A percentile compares a stretch with the other conserved stretches of the same genome.
Conservation (phyloP, 805 yeast species). For the Cyberlindnera mississippiensis region DNA sequence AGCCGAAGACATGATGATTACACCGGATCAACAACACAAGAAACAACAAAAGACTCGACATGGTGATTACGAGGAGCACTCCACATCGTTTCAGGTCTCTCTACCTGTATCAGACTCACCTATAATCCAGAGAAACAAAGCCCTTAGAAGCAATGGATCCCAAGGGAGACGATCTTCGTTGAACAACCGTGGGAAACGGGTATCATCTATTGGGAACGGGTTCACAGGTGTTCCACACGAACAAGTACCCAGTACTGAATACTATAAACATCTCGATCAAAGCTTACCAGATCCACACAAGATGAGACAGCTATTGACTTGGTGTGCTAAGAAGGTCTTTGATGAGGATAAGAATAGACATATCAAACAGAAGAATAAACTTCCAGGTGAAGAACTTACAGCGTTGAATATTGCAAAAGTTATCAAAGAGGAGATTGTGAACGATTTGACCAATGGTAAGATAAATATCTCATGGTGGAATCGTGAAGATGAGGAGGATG, state of each 20-base stretch:
- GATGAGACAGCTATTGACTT: slow-evolving; percentile 63
- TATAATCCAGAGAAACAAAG: slow-evolving; percentile 34
- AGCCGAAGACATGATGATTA: slow-evolving; percentile 22
- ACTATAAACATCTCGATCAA: slow-evolving; percentile 58
- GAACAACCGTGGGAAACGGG: slow-evolving; percentile 61
- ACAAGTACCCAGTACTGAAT: slow-evolving; percentile 49
- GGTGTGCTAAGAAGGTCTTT: slow-evolving; percentile 56
- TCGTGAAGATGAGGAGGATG: slow-evolving; percentile 29
- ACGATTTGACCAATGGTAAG: slow-evolving; percentile 55
- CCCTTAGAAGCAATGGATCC: slow-evolving; percentile 24
- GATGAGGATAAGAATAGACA: slow-evolving; percentile 28
- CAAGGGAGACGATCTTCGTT: slow-evolving; percentile 46
- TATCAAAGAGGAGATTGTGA: slow-evolving; percentile 58
- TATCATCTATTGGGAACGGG: slow-evolving; percentile 74
- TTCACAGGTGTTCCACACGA: slow-evolving; percentile 63
- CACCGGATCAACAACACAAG: slow-evolving; percentile 20
- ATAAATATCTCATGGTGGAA: slow-evolving; percentile 70
- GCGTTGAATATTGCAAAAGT: slow-evolving; percentile 53
- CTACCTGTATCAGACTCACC: slow-evolving; percentile 37
- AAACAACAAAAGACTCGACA: slow-evolving; percentile 4
- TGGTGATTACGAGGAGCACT: slow-evolving; percentile 21
- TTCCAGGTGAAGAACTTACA: slow-evolving; percentile 37
- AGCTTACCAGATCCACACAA: slow-evolving; percentile 68
- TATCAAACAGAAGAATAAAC: slow-evolving; percentile 23
- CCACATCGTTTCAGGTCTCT: slow-evolving; percentile 26